Conservation (phyloP, 2,329 filamentous ascomycete species). For the Xylaria polymorpha region DNA sequence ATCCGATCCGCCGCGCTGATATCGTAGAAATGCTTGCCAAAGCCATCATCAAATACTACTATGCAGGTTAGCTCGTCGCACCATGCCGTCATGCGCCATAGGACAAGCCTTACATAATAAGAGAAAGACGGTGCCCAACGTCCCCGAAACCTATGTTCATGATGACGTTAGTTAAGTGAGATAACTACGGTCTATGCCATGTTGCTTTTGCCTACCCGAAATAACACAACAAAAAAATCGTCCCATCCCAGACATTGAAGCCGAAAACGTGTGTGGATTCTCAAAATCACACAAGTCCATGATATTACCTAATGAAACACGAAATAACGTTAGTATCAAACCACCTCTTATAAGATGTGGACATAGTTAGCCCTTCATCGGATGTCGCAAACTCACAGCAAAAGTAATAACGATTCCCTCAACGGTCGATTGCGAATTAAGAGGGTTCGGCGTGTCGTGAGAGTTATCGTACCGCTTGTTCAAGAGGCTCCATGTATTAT, state of each 20-base stretch:
- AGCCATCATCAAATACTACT: slow-evolving; percentile 42
- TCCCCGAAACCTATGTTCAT: slow-evolving; percentile 42
- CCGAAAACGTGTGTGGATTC: slow-evolving; percentile 47
- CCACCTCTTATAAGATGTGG: neutral
- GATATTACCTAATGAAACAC: slow-evolving; percentile 42
- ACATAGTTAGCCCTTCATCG: neutral
- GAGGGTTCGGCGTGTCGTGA: slow-evolving; percentile 39
- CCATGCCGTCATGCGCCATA: neutral
- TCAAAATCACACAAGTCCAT: slow-evolving; percentile 45
- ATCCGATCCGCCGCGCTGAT: slow-evolving; percentile 39
- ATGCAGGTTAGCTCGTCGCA: slow-evolving; percentile 29
- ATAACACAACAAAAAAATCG: slow-evolving; percentile 52
- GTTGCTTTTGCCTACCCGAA: slow-evolving; percentile 42
- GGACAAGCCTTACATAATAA: slow-evolving; percentile 30
- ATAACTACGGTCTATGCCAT: too few species aligned
- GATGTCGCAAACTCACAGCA: slow-evolving; percentile 38
- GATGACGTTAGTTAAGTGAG: slow-evolving; percentile 2
- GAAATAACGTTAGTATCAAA: neutral
- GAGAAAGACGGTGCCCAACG: slow-evolving; percentile 41
- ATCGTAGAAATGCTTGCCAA: slow-evolving; percentile 47
- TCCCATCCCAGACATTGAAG: slow-evolving; percentile 51
- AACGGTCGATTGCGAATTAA: slow-evolving; percentile 40
- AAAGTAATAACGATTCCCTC: slow-evolving; percentile 44
- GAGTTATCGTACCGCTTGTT: slow-evolving; percentile 44
- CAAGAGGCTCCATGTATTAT: slow-evolving; percentile 17